A percentile compares a stretch with the other conserved stretches of the same genome.
Conservation (phyloP, 1,284 basidiomycete genomes). For the Neolentinus lepideus region DNA sequence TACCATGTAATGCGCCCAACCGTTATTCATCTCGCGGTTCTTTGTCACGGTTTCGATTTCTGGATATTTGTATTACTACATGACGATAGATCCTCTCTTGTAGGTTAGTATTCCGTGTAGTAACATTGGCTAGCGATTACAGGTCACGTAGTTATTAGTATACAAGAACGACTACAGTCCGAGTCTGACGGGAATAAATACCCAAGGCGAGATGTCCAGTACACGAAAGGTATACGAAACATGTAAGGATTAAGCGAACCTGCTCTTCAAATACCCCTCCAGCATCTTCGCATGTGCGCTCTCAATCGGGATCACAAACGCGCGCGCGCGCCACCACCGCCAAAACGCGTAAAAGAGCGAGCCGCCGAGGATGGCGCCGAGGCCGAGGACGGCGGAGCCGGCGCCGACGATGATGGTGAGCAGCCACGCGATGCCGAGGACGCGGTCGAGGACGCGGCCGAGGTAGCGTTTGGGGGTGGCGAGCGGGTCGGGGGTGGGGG, state of each 20-base stretch:
- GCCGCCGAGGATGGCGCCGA: constrained; percentile 21
- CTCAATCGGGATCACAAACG: neutral
- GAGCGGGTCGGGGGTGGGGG: constrained; percentile 41
- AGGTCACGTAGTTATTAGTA: neutral
- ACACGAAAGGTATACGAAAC: neutral
- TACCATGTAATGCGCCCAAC: neutral
- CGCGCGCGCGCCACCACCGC: neutral
- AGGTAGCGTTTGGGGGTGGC: constrained; percentile 51
- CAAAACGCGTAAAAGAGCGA: neutral
- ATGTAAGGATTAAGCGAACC: neutral
- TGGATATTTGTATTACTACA: neutral
- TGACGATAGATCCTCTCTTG: neutral
- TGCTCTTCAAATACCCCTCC: neutral
- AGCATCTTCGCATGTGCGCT: neutral
- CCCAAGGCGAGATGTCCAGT: neutral
- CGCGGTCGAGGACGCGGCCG: constrained; percentile 62
- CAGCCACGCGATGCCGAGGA: constrained; percentile 74
- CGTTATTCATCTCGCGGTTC: neutral
- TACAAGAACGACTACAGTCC: neutral
- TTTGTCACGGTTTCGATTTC: neutral
- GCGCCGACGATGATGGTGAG: constrained; percentile 66
- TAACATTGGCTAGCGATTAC: neutral
- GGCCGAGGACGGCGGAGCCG: constrained; percentile 57
- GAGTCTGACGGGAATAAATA: neutral
- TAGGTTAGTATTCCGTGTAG: neutral